phyloP scores from a whole-genome alignment of 177 flowering plant genomes.

The Vitis hybrid region DNA sequence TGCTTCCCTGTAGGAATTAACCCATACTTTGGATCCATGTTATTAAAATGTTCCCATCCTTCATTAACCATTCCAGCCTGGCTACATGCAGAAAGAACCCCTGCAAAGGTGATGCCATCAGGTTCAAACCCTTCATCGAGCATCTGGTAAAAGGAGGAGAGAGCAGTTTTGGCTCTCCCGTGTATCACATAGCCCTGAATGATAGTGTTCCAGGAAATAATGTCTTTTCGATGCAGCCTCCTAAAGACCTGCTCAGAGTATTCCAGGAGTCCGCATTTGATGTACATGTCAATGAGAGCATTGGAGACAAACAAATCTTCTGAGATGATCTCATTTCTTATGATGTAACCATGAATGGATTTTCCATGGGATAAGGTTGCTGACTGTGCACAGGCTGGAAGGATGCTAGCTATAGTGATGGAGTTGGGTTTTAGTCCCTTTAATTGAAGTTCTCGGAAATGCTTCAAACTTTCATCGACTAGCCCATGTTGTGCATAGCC shows the following conservation, averaged over 20 bases:
- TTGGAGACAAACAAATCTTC: conserved; percentile 21
- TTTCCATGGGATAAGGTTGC: conserved; percentile 26
- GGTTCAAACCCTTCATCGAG: conserved; percentile 17
- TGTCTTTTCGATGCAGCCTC: conserved; percentile 15
- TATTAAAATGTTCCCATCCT: conserved; percentile 30
- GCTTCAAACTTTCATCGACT: conserved; percentile 22
- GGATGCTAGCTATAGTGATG: conserved; percentile 28
- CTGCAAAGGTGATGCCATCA: conserved; percentile 26
- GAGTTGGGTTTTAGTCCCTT: conserved; percentile 28
- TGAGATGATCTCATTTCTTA: conserved; percentile 17
- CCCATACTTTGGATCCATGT: conserved; percentile 23
- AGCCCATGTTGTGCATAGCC: conserved; percentile 30
- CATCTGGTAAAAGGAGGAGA: conserved; percentile 25
- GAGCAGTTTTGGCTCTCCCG: conserved; percentile 22
- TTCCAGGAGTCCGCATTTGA: conserved; percentile 29
- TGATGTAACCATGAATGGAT: conserved; percentile 26
- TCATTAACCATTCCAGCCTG: conserved; percentile 28
- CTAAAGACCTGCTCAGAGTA: conserved; percentile 24
- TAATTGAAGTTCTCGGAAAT: conserved; percentile 23
- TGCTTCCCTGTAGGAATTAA: conserved; percentile 28
- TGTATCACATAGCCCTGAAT: conserved; percentile 27
- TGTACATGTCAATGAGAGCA: conserved; percentile 33
- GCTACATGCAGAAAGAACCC: conserved; percentile 30
- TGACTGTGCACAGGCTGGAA: conserved; percentile 30
- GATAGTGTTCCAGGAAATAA: conserved; percentile 34